Evolutionary conservation across 2,329 filamentous ascomycete species (phyloP).

Genomic region (Xenosphaeropsis pyriputrescens): DNA sequence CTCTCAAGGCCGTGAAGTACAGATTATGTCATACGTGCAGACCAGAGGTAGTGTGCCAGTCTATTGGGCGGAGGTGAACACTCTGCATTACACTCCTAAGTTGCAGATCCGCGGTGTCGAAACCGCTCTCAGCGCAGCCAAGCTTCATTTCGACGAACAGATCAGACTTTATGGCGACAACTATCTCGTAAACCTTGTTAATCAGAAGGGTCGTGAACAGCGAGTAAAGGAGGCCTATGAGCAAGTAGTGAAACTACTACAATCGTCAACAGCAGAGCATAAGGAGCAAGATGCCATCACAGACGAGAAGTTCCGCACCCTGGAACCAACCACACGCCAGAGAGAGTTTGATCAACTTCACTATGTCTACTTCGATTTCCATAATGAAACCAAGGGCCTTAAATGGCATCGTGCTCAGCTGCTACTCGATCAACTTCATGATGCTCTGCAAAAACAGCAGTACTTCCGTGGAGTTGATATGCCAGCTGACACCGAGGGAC

Average conservation of each 20-base stretch:
- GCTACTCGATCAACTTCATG: constrained; percentile 67
- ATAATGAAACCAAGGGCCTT: constrained; percentile 91
- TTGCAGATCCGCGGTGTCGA: constrained; percentile 80
- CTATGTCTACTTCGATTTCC: constrained; percentile 97
- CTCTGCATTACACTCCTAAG: constrained; percentile 78
- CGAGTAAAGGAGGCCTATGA: constrained; percentile 89
- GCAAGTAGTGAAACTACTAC: constrained; percentile 65
- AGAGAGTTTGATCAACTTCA: constrained; percentile 71
- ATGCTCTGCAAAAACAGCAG: constrained; percentile 62
- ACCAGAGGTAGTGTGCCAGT: constrained; percentile 92
- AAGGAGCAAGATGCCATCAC: constrained; percentile 50
- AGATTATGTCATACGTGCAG: constrained; percentile 89
- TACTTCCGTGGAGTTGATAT: constrained; percentile 91
- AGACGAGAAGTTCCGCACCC: constrained; percentile 66
- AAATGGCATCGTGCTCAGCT: constrained; percentile 85
- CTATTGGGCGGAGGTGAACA: constrained; percentile 94
- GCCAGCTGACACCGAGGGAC: constrained; percentile 54
- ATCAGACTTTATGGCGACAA: constrained; percentile 91
- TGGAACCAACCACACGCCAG: constrained; percentile 45
- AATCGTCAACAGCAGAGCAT: constrained; percentile 52
- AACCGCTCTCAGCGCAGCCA: constrained; percentile 61
- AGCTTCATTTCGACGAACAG: constrained; percentile 85
- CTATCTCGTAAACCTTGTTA: constrained; percentile 93
- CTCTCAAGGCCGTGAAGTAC: constrained; percentile 55
- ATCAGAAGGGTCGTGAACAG: constrained; percentile 85